Base-by-base conservation (phyloP, 2,329 filamentous ascomycete genomes). In the Penicillium freii region DNA sequence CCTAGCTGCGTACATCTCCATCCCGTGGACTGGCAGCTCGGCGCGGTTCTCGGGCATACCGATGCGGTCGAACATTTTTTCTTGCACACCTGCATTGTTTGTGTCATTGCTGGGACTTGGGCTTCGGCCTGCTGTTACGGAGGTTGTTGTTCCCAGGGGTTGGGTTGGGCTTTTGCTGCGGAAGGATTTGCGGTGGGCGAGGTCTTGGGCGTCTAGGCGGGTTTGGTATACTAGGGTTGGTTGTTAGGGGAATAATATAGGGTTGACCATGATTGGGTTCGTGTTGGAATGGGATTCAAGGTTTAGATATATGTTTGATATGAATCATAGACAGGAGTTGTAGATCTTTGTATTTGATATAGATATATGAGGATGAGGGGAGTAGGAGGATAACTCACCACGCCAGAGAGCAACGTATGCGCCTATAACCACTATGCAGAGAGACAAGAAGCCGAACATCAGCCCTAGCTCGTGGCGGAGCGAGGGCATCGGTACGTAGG, bases 381-480 rank as follows among this genome's bases (percentile, higher is more conserved):
- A 9, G 33, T 23, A 21, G 36, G 19, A 9, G 25, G 17, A 39
- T 38, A 23, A 64, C 65, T 47, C 58, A 75, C 72, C 60, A 33
- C 68, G 64, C 74, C 74, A 77, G 45, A 74, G 55, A 39, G 70
- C 50, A 25, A 68, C 65, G 48, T 77, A 77, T 3, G 70, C 54
- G 0, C 44, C 69, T 57, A 76, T 72, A 6, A 69, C 72, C 10
- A 74, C 57, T 36, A 72, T 47, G 48, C 66, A 73, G 5, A 70
- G 67, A 23, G 52, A 64, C 1, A 76, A 62, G 52, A 77, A 77
- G 19, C 66, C 75, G 58, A 76, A 74, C 62, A 76, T 70, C 31
- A 76, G 68, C 27, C 74, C 74, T 21, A 77, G 62, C 62, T 77
- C 75, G 33, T 69, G 69, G 21, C 58, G 63, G 11, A 76, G 64